These are phyloP conservation scores for Paracoccidioides lutzii DNA, from an alignment of 2,329 filamentous ascomycete species.

Conservation along the genomic window DNA sequence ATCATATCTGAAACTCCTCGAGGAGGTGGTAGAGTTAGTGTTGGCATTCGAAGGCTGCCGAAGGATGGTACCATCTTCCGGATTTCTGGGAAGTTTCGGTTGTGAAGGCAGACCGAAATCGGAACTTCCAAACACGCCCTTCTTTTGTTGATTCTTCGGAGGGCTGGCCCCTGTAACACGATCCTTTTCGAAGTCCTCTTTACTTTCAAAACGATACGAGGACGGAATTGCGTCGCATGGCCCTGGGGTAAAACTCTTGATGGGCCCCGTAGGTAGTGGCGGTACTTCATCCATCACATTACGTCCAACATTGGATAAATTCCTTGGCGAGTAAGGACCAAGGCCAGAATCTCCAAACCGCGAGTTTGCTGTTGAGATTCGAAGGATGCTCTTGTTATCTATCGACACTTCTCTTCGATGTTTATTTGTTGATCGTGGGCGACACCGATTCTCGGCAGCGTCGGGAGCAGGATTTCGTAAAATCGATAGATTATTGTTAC, in stretches of 20 bases:
- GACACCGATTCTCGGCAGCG: not conserved
- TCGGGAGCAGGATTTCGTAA: not conserved
- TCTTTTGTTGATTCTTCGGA: not conserved
- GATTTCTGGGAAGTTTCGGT: not conserved
- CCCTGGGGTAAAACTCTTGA: constrained; percentile 7
- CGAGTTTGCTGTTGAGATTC: constrained; percentile 9
- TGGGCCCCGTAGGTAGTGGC: constrained; percentile 9
- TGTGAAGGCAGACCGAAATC: constrained; percentile 1
- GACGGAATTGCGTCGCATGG: constrained; percentile 5
- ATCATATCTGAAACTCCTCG: not conserved
- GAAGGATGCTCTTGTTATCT: constrained; percentile 11
- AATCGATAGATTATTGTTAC: not conserved
- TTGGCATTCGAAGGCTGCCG: not conserved
- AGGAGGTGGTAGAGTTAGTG: not conserved
- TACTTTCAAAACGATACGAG: constrained; percentile 6
- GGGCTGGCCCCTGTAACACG: constrained; percentile 17
- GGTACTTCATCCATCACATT: constrained; percentile 11
- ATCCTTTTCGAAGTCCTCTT: constrained; percentile 21
- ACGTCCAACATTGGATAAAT: not conserved
- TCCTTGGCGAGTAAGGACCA: constrained; percentile 5
- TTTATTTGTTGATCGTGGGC: constrained; percentile 3
- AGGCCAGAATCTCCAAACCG: constrained; percentile 5
- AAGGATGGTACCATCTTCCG: not conserved
- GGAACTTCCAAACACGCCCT: not conserved
- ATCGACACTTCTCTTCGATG: constrained; percentile 12